phyloP scores from a whole-genome alignment of 1,284 basidiomycete species.

The Malassezia vespertilionis region DNA sequence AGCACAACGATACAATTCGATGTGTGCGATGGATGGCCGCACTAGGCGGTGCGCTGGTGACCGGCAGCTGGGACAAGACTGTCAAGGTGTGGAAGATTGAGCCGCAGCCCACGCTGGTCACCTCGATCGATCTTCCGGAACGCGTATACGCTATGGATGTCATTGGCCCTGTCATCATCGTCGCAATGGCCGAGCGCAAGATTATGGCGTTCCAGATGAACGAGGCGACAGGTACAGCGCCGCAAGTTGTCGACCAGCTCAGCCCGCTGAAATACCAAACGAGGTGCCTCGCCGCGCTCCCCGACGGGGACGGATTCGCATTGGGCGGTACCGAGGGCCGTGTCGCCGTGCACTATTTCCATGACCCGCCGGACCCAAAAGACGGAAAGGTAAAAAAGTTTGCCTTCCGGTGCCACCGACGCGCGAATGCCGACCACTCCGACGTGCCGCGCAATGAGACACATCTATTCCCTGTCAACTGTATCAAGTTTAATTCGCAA shows the following conservation, averaged over 20 bases:
- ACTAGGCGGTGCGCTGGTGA: conserved; percentile 61
- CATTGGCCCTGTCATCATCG: conserved; percentile 73
- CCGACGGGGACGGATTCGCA: conserved; percentile 51
- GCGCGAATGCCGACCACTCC: conserved; percentile 58
- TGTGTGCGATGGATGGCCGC: conserved; percentile 66
- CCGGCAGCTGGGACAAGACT: conserved; percentile 84
- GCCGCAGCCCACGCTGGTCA: conserved; percentile 26
- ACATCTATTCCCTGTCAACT: conserved; percentile 80
- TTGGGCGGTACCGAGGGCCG: conserved; percentile 90
- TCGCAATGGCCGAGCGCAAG: conserved; percentile 79
- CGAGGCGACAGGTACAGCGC: conserved; percentile 54
- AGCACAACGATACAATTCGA: conserved; percentile 71
- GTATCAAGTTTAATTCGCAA: conserved; percentile 78
- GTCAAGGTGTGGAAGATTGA: conserved; percentile 57
- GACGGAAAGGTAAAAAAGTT: conserved; percentile 57
- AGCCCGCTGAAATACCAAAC: conserved; percentile 73
- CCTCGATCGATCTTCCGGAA: conserved; percentile 59
- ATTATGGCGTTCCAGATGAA: conserved; percentile 69
- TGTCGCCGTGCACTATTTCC: conserved; percentile 80
- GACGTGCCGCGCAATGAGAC: conserved; percentile 32
- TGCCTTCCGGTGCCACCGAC: conserved; percentile 90
- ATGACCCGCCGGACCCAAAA: conserved; percentile 29
- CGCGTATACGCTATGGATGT: conserved; percentile 75
- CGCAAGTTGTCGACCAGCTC: conserved; percentile 22
- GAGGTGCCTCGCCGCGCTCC: conserved; percentile 50